These are phyloP conservation scores for Xylaria nigripes DNA, from an alignment of 495 filamentous ascomycete species.

Conservation along the genomic window DNA sequence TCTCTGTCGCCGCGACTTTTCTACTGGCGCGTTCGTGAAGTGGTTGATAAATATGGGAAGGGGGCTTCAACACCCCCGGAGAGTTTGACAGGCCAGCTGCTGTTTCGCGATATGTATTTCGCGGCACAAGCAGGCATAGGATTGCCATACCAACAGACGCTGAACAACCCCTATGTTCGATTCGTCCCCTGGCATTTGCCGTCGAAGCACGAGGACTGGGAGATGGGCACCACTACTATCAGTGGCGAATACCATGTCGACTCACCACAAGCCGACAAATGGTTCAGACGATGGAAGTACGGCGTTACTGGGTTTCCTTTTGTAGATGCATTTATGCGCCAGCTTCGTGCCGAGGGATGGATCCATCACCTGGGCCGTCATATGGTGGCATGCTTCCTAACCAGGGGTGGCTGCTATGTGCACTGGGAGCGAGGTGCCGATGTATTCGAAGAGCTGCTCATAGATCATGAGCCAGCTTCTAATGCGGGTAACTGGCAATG, in stretches of 20 bases:
- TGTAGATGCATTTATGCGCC: slow-evolving; percentile 69
- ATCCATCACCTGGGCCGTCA: slow-evolving; percentile 68
- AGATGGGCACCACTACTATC: slow-evolving; percentile 26
- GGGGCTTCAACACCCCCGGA: slow-evolving; percentile 46
- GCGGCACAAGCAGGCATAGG: slow-evolving; percentile 59
- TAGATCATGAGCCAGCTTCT: slow-evolving; percentile 63
- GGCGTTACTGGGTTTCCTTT: slow-evolving; percentile 63
- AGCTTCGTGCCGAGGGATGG: slow-evolving; percentile 61
- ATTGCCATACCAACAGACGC: slow-evolving; percentile 45
- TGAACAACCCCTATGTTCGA: slow-evolving; percentile 50
- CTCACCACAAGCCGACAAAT: slow-evolving; percentile 46
- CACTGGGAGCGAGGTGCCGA: slow-evolving; percentile 66
- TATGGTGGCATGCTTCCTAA: slow-evolving; percentile 64
- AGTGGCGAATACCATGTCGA: slow-evolving; percentile 50
- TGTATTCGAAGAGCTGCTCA: slow-evolving; percentile 62
- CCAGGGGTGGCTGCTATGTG: slow-evolving; percentile 63
- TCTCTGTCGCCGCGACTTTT: slow-evolving; percentile 53
- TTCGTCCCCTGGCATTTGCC: slow-evolving; percentile 68
- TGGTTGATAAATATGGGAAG: slow-evolving; percentile 43
- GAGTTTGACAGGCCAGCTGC: slow-evolving; percentile 57
- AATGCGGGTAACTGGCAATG: slow-evolving; percentile 71
- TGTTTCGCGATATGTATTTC: slow-evolving; percentile 74
- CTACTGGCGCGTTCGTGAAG: slow-evolving; percentile 56
- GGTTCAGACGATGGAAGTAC: slow-evolving; percentile 56
- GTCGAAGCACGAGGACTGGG: slow-evolving; percentile 36